phyloP scores from a whole-genome alignment of 495 filamentous ascomycete species.

The Lichenothelia convexa region DNA sequence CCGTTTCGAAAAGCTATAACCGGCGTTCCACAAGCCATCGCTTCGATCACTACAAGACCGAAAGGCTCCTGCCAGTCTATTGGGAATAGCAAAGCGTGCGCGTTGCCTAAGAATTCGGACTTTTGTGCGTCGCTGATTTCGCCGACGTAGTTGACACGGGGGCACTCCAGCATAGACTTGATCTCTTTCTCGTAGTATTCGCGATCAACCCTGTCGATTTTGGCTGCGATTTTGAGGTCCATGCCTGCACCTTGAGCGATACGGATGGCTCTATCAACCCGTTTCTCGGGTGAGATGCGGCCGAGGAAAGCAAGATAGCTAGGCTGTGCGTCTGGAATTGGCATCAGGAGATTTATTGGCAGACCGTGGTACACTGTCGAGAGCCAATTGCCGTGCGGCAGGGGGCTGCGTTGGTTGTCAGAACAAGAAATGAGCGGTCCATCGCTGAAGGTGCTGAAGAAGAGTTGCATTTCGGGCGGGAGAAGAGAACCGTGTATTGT shows the following conservation, averaged over 20 bases:
- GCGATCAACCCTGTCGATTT: not conserved
- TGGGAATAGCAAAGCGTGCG: not conserved
- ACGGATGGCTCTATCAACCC: not conserved
- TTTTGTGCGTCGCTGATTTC: not conserved
- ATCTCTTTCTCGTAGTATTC: not conserved
- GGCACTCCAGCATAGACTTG: not conserved
- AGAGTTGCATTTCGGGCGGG: not conserved
- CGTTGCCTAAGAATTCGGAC: not conserved
- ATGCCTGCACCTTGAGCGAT: not conserved
- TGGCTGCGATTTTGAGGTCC: not conserved
- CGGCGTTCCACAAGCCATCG: not conserved
- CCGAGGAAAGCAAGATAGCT: not conserved
- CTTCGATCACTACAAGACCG: not conserved
- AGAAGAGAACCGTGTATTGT: not conserved
- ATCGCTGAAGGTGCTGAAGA: not conserved
- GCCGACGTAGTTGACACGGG: not conserved
- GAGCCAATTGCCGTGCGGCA: not conserved
- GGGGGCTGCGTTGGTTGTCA: not conserved
- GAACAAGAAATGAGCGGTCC: not conserved
- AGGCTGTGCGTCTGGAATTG: not conserved
- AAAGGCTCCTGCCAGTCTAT: not conserved
- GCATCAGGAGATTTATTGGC: not conserved
- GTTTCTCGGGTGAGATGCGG: not conserved
- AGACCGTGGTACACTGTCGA: not conserved
- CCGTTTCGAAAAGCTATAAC: not conserved